phyloP scores from a whole-genome alignment of 2,329 filamentous ascomycete species.

The Zymoseptoria crescenta region DNA sequence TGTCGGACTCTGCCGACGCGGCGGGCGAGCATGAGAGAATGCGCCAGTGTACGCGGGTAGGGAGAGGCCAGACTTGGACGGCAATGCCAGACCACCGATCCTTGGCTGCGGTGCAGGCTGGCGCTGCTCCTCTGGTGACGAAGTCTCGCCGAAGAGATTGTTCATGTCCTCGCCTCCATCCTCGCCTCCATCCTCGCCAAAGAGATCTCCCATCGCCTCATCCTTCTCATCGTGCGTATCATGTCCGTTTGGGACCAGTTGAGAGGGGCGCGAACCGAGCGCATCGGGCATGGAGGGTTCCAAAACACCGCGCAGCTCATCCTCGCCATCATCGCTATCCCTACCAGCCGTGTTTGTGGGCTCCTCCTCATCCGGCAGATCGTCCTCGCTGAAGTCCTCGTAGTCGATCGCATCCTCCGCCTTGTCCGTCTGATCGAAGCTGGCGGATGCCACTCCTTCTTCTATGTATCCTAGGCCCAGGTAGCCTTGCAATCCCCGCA shows the following conservation, averaged over 20 bases:
- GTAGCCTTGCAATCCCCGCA: conserved; percentile 21
- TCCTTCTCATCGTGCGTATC: conserved; percentile 9
- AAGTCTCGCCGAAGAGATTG: conserved; percentile 32
- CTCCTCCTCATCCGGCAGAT: conserved; percentile 73
- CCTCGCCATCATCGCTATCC: conserved; percentile 15
- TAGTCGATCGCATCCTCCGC: conserved; percentile 88
- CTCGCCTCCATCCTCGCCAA: conserved; percentile 46
- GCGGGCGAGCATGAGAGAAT: conserved; percentile 4
- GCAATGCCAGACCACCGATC: conserved; percentile 25
- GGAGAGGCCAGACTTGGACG: conserved; percentile 23
- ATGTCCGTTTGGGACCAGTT: conserved; percentile 16
- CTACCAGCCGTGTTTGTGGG: conserved; percentile 13
- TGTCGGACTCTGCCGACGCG: conserved; percentile 10
- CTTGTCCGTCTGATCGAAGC: conserved; percentile 57
- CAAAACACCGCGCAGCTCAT: conserved; percentile 5
- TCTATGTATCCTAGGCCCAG: conserved; percentile 16
- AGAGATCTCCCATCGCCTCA: conserved; percentile 49
- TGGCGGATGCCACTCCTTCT: conserved; percentile 20
- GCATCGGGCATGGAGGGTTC: conserved; percentile 9
- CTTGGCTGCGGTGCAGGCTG: conserved; percentile 16
- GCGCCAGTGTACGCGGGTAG: conserved; percentile 16
- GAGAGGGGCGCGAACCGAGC: conserved; percentile 9
- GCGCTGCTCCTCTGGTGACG: conserved; percentile 24
- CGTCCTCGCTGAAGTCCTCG: conserved; percentile 85
- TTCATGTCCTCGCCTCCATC: conserved; percentile 32